Conservation (phyloP, 345 rosid species). For the Sonneratia alba region DNA sequence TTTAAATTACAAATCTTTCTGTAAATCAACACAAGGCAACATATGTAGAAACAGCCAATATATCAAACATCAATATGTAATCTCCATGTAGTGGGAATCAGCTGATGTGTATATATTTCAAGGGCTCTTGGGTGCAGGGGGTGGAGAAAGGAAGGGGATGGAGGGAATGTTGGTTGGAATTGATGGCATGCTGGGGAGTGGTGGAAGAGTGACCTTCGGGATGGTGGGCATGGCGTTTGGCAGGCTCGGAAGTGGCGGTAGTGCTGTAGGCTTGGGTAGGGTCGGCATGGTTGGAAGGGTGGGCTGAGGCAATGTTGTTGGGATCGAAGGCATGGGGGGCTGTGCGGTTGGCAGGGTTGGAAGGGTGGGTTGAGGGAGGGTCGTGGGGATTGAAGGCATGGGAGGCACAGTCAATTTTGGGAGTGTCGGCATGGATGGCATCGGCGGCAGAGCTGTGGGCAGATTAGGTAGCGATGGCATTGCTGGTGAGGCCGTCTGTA, state of each 20-base stretch:
- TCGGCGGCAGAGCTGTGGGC: conserved; percentile 1
- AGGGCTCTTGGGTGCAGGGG: conserved; percentile 17
- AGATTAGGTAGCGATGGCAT: not conserved
- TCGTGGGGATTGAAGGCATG: conserved; percentile 8
- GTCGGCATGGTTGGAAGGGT: conserved; percentile 14
- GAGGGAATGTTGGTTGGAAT: conserved; percentile 23
- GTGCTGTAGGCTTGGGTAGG: not conserved
- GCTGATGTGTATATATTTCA: not conserved
- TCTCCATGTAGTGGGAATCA: not conserved
- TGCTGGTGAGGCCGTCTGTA: not conserved
- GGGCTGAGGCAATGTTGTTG: conserved; percentile 26
- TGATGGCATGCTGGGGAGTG: conserved; percentile 19
- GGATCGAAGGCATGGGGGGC: conserved; percentile 14
- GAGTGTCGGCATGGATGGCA: conserved; percentile 7
- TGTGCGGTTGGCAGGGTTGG: conserved; percentile 13
- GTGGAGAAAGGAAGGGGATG: conserved; percentile 26
- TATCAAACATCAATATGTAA: not conserved
- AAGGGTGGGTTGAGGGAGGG: conserved; percentile 9
- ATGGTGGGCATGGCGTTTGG: conserved; percentile 4
- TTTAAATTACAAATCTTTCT: not conserved
- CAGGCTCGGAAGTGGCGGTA: conserved; percentile 13
- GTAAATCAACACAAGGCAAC: not conserved
- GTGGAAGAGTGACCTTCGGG: conserved; percentile 14
- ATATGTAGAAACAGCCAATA: not conserved
- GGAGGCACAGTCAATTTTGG: not conserved